Evolutionary conservation across 805 yeast species (phyloP), one percentile per base, ranked within the genome.

Genomic region (Yarrowia sp.): DNA sequence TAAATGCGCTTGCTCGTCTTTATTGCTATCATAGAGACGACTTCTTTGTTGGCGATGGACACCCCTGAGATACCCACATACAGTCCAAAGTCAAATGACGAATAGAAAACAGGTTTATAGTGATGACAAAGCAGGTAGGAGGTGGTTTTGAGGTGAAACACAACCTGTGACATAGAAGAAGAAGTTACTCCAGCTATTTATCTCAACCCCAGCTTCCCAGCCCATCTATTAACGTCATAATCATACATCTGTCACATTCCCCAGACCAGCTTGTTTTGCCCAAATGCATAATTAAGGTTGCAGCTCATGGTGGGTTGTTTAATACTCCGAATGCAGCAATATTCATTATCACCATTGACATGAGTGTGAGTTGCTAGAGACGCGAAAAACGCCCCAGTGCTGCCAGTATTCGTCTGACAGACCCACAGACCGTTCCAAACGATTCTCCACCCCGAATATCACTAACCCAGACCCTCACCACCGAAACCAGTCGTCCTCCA

Each of bases 401-500:
- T 10, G 40, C 40, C 40, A 38, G 32, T 26, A 26, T 26, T 26
- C 0, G 32, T 26, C 32, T 38, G 40, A 38, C 32, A 38, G 40
- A 11, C 40, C 40, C 12, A 9, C 40, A 38, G 12, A 38, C 40
- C 10, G 10, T 10, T 9, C 40, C 40, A 38, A 38, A 9, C 22
- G 40, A n/a, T 2, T 0, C 38, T 12, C 16, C 22, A 8, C 22
- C 22, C 40, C 22, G 16, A 15, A 38, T 14, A 36, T 14, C n/a
- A 42, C 55, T 61, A 61, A 61, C 67, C 19, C 52, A 63, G 67
- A 63, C 67, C 38, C 22, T 63, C 5, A 63, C 67, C 5, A 16
- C 14, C 48, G 67, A 63, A 38, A 48, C n/a, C 8, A 35, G 50
- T n/a, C 67, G 67, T 14, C 67, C 67, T 48, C 67, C 67, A 2